Conservation (phyloP, 306 rosid genomes). For the Erythrophleum fordii region DNA sequence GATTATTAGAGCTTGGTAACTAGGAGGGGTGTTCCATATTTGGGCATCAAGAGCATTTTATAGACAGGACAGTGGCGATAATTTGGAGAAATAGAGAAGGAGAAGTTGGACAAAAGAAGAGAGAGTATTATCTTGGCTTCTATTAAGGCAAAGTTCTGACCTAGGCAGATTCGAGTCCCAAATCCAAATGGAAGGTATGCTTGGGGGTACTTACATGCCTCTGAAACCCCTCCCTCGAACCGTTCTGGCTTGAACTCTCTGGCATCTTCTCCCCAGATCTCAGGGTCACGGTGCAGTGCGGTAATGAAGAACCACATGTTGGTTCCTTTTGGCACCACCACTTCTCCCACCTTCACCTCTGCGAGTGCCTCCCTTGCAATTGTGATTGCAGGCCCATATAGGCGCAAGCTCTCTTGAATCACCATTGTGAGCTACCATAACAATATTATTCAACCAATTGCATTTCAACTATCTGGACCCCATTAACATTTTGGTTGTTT, state of each 20-base stretch:
- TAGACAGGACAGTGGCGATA: constrained; percentile 38
- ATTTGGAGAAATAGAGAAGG: constrained; percentile 43
- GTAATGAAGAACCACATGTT: constrained; percentile 33
- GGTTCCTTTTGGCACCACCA: constrained; percentile 45
- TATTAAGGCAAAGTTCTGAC: constrained; percentile 38
- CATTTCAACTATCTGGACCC: neutral
- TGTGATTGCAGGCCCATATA: constrained; percentile 31
- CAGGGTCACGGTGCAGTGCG: constrained; percentile 40
- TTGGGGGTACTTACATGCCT: constrained; percentile 49
- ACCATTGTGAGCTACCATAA: constrained; percentile 44
- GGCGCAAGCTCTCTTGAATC: constrained; percentile 52
- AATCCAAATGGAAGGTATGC: constrained; percentile 49
- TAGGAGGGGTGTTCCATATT: constrained; percentile 42
- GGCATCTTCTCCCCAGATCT: constrained; percentile 45
- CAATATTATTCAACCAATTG: neutral
- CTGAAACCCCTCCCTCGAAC: constrained; percentile 38
- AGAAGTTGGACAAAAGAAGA: constrained; percentile 38
- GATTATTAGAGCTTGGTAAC: constrained; percentile 8
- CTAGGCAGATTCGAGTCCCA: constrained; percentile 44
- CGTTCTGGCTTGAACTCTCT: constrained; percentile 46
- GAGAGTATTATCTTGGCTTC: constrained; percentile 32
- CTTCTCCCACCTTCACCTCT: constrained; percentile 39
- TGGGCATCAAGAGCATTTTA: constrained; percentile 35
- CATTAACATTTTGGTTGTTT: too few relatives aligned
- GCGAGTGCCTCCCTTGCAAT: constrained; percentile 40